Conservation (phyloP, 2,329 filamentous ascomycete species). For the Phyllosticta capitalensis region DNA sequence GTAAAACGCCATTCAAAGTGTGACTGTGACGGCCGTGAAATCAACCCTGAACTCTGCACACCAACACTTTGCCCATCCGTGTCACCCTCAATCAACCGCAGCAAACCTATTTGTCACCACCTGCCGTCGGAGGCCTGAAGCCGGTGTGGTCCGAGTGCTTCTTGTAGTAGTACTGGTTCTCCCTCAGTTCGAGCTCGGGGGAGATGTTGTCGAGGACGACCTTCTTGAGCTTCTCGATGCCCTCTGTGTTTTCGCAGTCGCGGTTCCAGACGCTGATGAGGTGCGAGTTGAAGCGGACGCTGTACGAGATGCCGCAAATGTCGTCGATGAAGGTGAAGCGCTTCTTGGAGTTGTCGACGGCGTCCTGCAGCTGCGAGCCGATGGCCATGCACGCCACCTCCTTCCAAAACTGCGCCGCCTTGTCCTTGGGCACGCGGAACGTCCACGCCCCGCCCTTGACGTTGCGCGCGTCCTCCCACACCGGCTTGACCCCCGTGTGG, state of each 20-base stretch:
- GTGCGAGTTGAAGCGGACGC: conserved; percentile 79
- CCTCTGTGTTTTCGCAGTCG: conserved; percentile 68
- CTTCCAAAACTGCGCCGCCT: conserved; percentile 64
- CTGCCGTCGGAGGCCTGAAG: conserved; percentile 37
- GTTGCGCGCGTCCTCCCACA: conserved; percentile 84
- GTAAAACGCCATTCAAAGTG: background rate
- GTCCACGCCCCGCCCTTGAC: conserved; percentile 82
- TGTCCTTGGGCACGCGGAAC: conserved; percentile 74
- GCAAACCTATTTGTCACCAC: background rate
- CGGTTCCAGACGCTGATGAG: conserved; percentile 92
- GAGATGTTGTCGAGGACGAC: conserved; percentile 67
- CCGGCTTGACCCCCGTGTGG: conserved; percentile 70
- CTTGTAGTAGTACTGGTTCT: conserved; percentile 68
- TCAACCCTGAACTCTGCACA: background rate
- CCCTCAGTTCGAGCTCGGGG: conserved; percentile 60
- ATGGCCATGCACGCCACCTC: conserved; percentile 73
- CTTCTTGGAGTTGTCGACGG: conserved; percentile 45
- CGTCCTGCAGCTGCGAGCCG: conserved; percentile 68
- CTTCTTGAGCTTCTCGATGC: conserved; percentile 63
- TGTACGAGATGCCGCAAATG: conserved; percentile 79
- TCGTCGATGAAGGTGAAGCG: conserved; percentile 59
- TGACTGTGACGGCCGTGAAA: background rate
- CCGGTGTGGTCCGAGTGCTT: conserved; percentile 81
- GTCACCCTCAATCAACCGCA: background rate
- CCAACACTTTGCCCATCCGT: too few species aligned